Base-by-base conservation (phyloP, 2,329 filamentous ascomycete genomes). In the Colletotrichum spaethianum region DNA sequence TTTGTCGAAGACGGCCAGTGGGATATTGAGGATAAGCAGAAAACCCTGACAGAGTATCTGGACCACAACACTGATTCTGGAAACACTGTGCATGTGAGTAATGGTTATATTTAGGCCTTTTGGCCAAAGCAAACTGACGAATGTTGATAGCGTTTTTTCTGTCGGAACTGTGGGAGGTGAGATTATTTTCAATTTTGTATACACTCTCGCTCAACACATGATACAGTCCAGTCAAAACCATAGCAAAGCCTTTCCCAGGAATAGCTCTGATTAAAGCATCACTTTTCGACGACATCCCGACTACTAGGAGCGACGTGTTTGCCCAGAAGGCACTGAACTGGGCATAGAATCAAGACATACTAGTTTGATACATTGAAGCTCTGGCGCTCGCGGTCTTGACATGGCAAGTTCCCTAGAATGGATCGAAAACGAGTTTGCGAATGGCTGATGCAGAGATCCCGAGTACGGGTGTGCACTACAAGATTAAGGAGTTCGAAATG, bases 31-130 rank as follows among this genome's bases (percentile, higher is more conserved):
- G 70, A 72, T 20, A 26, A 11, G 4, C 53, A 61, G 38, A 53
- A 72, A 3, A 60, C 59, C 2, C 46, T 72, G 23, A 36, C 59
- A 8, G 65, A 72, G 28, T 72, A 72, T 4, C 26, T 55, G 28
- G 70, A 72, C 31, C n/a, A 33, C 4, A 64, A 72, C 26, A 72
- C 70, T 16, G 60, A 72, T 14, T 70, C 70, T 4, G 65, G 70
- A 3, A 64, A 70, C 23, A 55, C 59, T 7, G 46, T 72, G 7
- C 65, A 70, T 20, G 70, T 72, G 11, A 72, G 53, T 55, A 36
- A 1, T 33, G 5, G 8, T 5, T 23, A 28, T 12, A 6, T 16
- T 23, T 1, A 8, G 1, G 11, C 1, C 18, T 28, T 9, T 12
- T 14, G 11, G 18, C 2, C 2, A n/a, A 7, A 11, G 23, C 6